Evolutionary conservation across 2,329 filamentous ascomycete species (phyloP), one percentile per base, ranked within the genome.

Genomic region (Neophaeococcomyces mojaviensis): DNA sequence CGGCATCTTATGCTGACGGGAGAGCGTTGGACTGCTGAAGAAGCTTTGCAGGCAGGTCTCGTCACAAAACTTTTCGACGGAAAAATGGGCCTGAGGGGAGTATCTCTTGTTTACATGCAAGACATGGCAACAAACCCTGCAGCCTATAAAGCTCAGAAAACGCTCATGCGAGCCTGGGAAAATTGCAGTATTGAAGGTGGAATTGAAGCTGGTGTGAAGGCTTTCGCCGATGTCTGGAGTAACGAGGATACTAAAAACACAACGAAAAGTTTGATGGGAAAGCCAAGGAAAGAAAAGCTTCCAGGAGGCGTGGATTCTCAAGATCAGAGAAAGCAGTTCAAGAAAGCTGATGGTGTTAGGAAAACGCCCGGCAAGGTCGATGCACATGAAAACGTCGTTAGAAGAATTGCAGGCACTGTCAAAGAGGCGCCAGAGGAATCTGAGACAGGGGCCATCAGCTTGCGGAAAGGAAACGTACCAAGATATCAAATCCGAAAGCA

Each of bases 101-200:
- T 26, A 26, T 22, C 45, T 10, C 13, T 20, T 6, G 24, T 22
- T 12, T 31, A 35, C 2, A 43, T 47, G 31, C 19, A 26, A 10
- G 30, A 19, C 3, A 22, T 50, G 8, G 37, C 44, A 3, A n/a
- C 19, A 10, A 41, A 52, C 13, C 38, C 46, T 5, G 18, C 28
- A 12, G 47, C 49, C 1, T 52, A 47, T 47, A 47, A 40, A 22
- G 45, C 44, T 1, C 53, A 55, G 38, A 55, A 55, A 39, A 35
- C 34, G 3, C 39, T 55, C 33, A 40, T 52, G n/a, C 48, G 47
- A 32, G 47, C 48, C 18, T 63, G 60, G 59, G 58, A 61, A 46
- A 51, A 55, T 38, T 36, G 51, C 8, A 53, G 55, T 10, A 26
- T 59, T 20, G 47, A 57, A 4, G 20, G 46, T 13, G 58, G 54